Percentiles rank a stretch among this genome's conserved stretches.
Conservation (phyloP, 2,329 filamentous ascomycete genomes). For the Pseudogymnoascus sp. region DNA sequence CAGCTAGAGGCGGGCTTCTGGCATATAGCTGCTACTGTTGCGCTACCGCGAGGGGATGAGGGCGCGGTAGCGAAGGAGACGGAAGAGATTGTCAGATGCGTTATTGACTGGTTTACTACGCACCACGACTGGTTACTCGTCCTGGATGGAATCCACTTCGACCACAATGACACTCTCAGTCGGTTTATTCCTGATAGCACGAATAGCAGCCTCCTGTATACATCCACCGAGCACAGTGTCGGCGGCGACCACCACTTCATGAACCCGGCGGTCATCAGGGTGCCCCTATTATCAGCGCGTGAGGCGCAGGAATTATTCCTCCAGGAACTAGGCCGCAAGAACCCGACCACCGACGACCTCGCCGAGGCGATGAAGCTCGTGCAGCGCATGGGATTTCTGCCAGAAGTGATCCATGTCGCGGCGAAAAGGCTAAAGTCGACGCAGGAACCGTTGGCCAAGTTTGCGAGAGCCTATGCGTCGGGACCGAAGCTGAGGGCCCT, state of each 20-base stretch:
- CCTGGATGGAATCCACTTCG: constrained; percentile 58
- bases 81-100: constrained; percentile 44
- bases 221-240: constrained; percentile 53
- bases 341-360: constrained; percentile 46
- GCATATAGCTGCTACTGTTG: constrained; percentile 54
- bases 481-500: constrained; percentile 46
- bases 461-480: constrained; percentile 48
- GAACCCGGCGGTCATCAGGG: constrained; percentile 48
- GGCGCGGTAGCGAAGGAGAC: constrained; percentile 31
- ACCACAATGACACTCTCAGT: constrained; percentile 44
- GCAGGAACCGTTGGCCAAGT: constrained; percentile 52
- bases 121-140: constrained; percentile 59
- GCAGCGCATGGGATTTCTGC: constrained; percentile 54
- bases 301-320: constrained; percentile 55
- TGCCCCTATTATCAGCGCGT: constrained; percentile 45
- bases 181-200: constrained; percentile 57
- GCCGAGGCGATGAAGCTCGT: constrained; percentile 54
- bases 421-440: constrained; percentile 54
- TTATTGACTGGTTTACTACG: constrained; percentile 53
- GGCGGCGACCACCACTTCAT: constrained; percentile 49
- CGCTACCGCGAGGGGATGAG: constrained; percentile 31
- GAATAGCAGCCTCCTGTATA: constrained; percentile 59
- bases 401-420: constrained; percentile 60
- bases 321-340: constrained; percentile 51
- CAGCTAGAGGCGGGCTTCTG: constrained; percentile 56